phyloP scores from a whole-genome alignment of 2,329 filamentous ascomycete genomes.

The Epichloe gansuensis region DNA sequence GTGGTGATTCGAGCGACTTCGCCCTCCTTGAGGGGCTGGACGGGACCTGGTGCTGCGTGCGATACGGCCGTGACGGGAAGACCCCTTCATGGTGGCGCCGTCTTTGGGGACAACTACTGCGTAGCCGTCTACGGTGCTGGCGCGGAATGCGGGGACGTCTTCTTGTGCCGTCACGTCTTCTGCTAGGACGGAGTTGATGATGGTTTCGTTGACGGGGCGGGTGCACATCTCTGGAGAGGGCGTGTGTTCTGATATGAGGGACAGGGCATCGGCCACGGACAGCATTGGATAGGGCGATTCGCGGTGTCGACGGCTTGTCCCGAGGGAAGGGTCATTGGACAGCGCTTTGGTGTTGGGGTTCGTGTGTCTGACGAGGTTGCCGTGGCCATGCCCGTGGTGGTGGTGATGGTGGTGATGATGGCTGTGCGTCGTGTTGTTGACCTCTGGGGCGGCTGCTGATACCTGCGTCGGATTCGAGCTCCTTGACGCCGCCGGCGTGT shows the following conservation, averaged over 20 bases:
- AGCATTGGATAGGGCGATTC: slow-evolving; percentile 90
- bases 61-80: slow-evolving; percentile 78
- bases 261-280: slow-evolving; percentile 68
- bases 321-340: slow-evolving; percentile 50
- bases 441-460: slow-evolving; percentile 26
- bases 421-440: slow-evolving; percentile 23
- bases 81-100: slow-evolving; percentile 57
- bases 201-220: slow-evolving; percentile 46
- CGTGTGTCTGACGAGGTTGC: slow-evolving; percentile 61
- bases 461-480: slow-evolving; percentile 74
- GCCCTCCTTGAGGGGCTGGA: slow-evolving; percentile 53
- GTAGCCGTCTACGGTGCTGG: slow-evolving; percentile 95
- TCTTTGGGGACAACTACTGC: slow-evolving; percentile 59
- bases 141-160: slow-evolving; percentile 82
- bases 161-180: slow-evolving; percentile 71
- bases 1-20: slow-evolving; percentile 87
- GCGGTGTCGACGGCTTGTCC: slow-evolving; percentile 60
- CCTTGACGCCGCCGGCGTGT: slow-evolving; percentile 71
- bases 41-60: slow-evolving; percentile 65
- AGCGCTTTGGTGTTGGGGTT: slow-evolving; percentile 15
- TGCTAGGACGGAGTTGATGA: slow-evolving; percentile 71
- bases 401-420: slow-evolving; percentile 26
- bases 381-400: slow-evolving; percentile 30
- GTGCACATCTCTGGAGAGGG: slow-evolving; percentile 47
- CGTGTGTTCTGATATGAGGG: slow-evolving; percentile 59